These are phyloP conservation scores for Endotrypanum monterogeii DNA, from an alignment of 208 protist species.

Conservation along the genomic window DNA sequence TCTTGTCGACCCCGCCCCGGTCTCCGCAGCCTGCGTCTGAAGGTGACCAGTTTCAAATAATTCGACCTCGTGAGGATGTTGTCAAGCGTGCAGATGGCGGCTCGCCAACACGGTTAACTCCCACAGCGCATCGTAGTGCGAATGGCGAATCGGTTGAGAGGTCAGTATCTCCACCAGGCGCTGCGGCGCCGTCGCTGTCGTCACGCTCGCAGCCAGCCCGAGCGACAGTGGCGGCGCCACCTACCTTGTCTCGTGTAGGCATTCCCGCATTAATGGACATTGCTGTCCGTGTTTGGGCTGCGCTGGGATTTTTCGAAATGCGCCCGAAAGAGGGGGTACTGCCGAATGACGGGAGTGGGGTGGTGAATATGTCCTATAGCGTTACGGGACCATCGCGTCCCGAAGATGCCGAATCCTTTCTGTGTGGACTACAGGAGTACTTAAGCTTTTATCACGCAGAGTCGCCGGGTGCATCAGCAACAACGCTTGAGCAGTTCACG, in stretches of 20 bases:
- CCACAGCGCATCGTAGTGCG: not conserved
- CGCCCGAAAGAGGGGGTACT: slow-evolving; percentile 6
- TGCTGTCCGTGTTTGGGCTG: slow-evolving; percentile 47
- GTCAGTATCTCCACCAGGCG: not conserved
- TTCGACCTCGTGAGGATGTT: not conserved
- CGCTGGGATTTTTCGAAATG: slow-evolving; percentile 54
- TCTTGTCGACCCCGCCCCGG: not conserved
- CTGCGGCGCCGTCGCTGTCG: not conserved
- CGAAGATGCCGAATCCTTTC: slow-evolving; percentile 23
- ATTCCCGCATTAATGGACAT: slow-evolving; percentile 39
- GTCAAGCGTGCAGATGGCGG: not conserved
- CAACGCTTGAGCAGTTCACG: not conserved
- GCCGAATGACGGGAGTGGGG: not conserved
- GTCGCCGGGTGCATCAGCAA: not conserved
- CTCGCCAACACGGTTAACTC: not conserved
- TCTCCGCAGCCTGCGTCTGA: not conserved
- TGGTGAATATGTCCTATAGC: not conserved
- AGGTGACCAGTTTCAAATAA: not conserved
- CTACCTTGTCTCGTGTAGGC: slow-evolving; percentile 24
- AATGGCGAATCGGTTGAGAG: not conserved
- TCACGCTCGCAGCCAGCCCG: not conserved
- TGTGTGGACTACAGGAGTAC: slow-evolving; percentile 18
- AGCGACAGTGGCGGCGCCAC: slow-evolving; percentile 17
- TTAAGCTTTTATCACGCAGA: slow-evolving; percentile 10
- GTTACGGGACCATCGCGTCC: slow-evolving; percentile 1